phyloP scores from a whole-genome alignment of 306 rosid species.

The Carpinus viminea region DNA sequence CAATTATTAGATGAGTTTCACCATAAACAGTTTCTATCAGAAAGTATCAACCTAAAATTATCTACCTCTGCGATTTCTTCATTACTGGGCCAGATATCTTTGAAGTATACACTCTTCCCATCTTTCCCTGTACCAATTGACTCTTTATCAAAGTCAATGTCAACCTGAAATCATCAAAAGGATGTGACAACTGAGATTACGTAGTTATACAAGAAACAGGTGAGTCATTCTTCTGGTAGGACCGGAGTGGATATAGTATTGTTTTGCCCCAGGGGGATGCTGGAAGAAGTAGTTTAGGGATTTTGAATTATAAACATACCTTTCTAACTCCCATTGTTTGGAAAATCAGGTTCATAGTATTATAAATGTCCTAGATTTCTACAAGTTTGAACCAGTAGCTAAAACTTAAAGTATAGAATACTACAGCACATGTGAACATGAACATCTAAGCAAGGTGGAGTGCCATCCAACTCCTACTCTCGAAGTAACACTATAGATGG shows the following conservation, averaged over 20 bases:
- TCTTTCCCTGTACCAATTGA: constrained; percentile 47
- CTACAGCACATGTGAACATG: background rate
- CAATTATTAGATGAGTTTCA: background rate
- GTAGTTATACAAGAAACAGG: background rate
- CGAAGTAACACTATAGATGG: background rate
- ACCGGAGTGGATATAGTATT: background rate
- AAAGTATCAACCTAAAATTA: background rate
- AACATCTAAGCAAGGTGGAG: background rate
- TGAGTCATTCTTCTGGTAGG: background rate
- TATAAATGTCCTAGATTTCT: background rate
- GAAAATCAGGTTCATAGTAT: background rate
- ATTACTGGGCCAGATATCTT: constrained; percentile 54
- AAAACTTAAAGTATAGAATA: background rate
- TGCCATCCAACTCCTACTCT: background rate
- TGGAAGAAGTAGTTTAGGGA: background rate
- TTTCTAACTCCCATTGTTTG: too few species aligned
- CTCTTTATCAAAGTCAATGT: constrained; percentile 44
- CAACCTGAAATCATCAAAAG: constrained; percentile 34
- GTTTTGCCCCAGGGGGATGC: background rate
- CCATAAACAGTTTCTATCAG: background rate
- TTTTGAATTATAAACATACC: background rate
- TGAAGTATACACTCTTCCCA: constrained; percentile 38
- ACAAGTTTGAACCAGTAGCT: background rate
- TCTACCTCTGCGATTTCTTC: constrained; percentile 45
- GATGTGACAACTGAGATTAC: background rate